Evolutionary conservation across 768 basidiomycete genomes (phyloP).

Genomic region (Gloeostereum incarnatum): DNA sequence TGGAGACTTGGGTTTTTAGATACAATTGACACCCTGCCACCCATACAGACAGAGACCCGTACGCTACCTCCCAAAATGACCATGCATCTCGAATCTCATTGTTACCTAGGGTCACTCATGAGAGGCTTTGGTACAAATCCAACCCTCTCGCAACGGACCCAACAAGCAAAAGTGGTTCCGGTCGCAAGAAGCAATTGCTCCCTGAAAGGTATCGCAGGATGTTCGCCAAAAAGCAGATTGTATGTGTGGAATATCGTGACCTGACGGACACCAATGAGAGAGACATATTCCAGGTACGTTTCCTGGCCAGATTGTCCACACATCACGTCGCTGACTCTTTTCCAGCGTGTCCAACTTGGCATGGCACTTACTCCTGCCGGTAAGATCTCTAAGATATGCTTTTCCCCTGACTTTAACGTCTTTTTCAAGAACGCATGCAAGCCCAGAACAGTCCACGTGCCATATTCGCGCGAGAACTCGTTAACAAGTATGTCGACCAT

Average conservation of each 20-base stretch:
- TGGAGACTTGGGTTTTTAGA: not conserved
- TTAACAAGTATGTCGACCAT: slow-evolving; percentile 32
- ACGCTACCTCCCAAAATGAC: slow-evolving; percentile 12
- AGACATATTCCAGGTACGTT: slow-evolving; percentile 64
- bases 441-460: slow-evolving; percentile 52
- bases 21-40: slow-evolving; percentile 12
- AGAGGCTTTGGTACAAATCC: slow-evolving; percentile 45
- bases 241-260: slow-evolving; percentile 71
- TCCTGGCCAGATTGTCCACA: not conserved
- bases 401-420: not conserved
- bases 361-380: slow-evolving; percentile 70
- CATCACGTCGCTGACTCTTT: not conserved
- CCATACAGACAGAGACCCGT: slow-evolving; percentile 46
- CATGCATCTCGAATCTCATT: slow-evolving; percentile 2
- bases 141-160: slow-evolving; percentile 5
- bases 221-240: slow-evolving; percentile 69
- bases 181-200: slow-evolving; percentile 21
- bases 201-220: slow-evolving; percentile 46
- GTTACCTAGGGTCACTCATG: slow-evolving; percentile 24
- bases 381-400: slow-evolving; percentile 12
- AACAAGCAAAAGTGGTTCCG: slow-evolving; percentile 11
- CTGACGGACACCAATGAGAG: slow-evolving; percentile 48
- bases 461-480: slow-evolving; percentile 47
- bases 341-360: slow-evolving; percentile 66
- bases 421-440: slow-evolving; percentile 48